Conservation (phyloP, 345 rosid species). For the Populus tremula region DNA sequence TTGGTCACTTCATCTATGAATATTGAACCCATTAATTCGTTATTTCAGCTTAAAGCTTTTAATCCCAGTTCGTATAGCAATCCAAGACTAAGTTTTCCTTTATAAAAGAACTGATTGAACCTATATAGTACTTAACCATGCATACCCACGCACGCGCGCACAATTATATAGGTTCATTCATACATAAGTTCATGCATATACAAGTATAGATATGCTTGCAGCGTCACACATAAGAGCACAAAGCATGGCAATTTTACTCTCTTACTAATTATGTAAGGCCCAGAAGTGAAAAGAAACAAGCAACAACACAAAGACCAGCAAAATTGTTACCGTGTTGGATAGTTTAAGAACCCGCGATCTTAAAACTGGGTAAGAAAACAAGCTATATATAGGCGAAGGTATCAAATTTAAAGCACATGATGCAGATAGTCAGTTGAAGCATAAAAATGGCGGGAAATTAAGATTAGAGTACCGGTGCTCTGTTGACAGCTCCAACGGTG, state of each 20-base stretch:
- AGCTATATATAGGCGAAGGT: background rate
- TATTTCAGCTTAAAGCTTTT: background rate
- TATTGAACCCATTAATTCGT: background rate
- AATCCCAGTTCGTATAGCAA: background rate
- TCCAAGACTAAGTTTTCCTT: background rate
- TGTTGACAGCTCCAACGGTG: slow-evolving; percentile 71
- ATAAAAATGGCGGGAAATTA: background rate
- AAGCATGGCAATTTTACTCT: no score
- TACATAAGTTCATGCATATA: no score
- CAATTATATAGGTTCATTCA: no score
- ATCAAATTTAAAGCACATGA: background rate
- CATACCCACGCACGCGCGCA: no score
- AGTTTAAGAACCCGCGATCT: background rate
- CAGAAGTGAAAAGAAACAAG: background rate
- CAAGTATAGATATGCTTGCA: no score
- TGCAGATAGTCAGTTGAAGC: background rate
- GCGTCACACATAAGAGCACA: no score
- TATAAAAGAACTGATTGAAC: no score
- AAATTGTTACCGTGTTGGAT: background rate
- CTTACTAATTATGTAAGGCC: background rate
- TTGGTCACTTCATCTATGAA: background rate
- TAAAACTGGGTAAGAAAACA: background rate
- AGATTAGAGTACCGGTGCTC: slow-evolving; percentile 53
- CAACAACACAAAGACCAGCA: background rate
- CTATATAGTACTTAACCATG: no score